phyloP scores from a whole-genome alignment of 2,329 filamentous ascomycete species.

The Tolypocladium capitatum region DNA sequence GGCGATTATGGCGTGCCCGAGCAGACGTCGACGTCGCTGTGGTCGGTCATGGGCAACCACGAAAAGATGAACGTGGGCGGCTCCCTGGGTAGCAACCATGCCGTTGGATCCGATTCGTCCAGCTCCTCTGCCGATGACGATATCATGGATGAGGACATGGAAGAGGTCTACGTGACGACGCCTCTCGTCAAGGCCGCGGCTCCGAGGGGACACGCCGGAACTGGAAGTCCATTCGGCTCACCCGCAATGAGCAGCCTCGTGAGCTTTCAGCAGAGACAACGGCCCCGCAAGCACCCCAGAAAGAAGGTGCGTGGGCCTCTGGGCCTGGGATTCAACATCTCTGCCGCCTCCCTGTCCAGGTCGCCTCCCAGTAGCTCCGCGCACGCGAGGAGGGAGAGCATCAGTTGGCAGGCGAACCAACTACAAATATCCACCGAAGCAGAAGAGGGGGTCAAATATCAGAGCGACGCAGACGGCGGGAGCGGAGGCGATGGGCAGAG shows the following conservation, averaged over 20 bases:
- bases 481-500: constrained; percentile 43
- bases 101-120: constrained; percentile 63
- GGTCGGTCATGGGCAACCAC: constrained; percentile 56
- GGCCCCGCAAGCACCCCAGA: constrained; percentile 55
- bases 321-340: constrained; percentile 36
- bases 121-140: constrained; percentile 60
- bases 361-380: constrained; percentile 52
- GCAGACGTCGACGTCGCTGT: constrained; percentile 58
- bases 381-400: constrained; percentile 64
- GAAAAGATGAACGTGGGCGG: constrained; percentile 64
- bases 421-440: constrained; percentile 61
- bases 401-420: constrained; percentile 83
- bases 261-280: constrained; percentile 69
- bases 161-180: constrained; percentile 71
- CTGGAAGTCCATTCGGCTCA: constrained; percentile 50
- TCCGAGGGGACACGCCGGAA: constrained; percentile 32
- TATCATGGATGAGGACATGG: constrained; percentile 59
- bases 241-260: constrained; percentile 64
- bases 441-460: constrained; percentile 55
- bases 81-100: constrained; percentile 63
- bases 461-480: constrained; percentile 41
- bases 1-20: constrained; percentile 36
- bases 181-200: constrained; percentile 57
- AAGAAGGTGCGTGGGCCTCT: constrained; percentile 37
- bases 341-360: constrained; percentile 40